These are phyloP conservation scores for Phytophthora nicotianae DNA, from an alignment of 352 stramenopile genomes.

Conservation along the genomic window DNA sequence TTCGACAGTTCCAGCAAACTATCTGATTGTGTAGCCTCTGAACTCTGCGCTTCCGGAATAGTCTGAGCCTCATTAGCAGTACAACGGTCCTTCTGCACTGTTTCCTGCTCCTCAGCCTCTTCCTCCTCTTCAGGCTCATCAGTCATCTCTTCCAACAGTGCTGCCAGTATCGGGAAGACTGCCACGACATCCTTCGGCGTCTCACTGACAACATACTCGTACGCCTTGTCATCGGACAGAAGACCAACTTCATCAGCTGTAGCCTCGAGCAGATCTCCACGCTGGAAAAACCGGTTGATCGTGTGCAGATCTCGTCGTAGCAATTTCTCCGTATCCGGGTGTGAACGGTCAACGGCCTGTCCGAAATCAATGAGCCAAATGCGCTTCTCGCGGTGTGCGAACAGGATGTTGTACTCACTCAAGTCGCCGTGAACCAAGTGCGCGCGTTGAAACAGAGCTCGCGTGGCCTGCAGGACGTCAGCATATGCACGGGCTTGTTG, in stretches of 20 bases:
- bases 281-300: conserved; percentile 81
- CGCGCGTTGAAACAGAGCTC: conserved; percentile 55
- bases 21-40: conserved; percentile 1
- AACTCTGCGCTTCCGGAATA: not conserved
- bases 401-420: conserved; percentile 92
- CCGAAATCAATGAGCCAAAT: conserved; percentile 93
- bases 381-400: conserved; percentile 53
- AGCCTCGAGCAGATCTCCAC: conserved; percentile 42
- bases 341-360: conserved; percentile 84
- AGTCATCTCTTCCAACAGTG: conserved; percentile 44
- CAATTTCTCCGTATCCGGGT: conserved; percentile 69
- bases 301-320: conserved; percentile 79
- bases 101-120: conserved; percentile 11
- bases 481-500: conserved; percentile 61
- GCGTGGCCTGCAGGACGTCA: conserved; percentile 54
- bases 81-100: not conserved
- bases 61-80: not conserved
- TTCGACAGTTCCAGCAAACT: conserved; percentile 5
- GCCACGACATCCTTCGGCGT: conserved; percentile 35
- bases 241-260: conserved; percentile 44
- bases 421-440: conserved; percentile 72
- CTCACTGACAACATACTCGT: conserved; percentile 49
- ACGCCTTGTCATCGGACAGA: conserved; percentile 45
- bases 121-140: conserved; percentile 28
- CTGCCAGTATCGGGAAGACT: conserved; percentile 32